These are phyloP conservation scores for Malus asiatica DNA, from an alignment of 306 rosid species.

Conservation along the genomic window DNA sequence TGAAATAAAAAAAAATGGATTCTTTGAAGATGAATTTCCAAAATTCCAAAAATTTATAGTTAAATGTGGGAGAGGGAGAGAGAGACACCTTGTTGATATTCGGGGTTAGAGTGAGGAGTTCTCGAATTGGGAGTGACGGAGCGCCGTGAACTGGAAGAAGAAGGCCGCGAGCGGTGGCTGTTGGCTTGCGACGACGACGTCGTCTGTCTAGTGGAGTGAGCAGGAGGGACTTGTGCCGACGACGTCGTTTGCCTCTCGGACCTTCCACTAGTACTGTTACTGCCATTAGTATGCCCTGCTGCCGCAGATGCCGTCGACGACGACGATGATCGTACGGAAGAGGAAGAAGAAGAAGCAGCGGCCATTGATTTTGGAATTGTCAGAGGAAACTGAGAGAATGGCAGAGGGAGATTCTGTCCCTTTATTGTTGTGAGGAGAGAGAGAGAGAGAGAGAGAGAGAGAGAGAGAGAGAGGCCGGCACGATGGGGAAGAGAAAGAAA, in stretches of 20 bases:
- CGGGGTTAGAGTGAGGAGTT: slow-evolving; percentile 30
- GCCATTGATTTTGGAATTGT: background rate
- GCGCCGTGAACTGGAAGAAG: slow-evolving; percentile 41
- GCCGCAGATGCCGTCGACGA: slow-evolving; percentile 4
- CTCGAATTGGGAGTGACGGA: slow-evolving; percentile 37
- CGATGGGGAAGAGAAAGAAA: slow-evolving; percentile 10
- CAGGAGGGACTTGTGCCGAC: slow-evolving; percentile 8
- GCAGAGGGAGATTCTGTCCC: background rate
- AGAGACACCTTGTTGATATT: slow-evolving; percentile 30
- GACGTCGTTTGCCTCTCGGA: slow-evolving; percentile 6
- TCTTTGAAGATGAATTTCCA: background rate
- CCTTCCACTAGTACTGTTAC: background rate
- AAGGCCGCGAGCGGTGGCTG: slow-evolving; percentile 25
- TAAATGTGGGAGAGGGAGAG: background rate
- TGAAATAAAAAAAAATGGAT: background rate
- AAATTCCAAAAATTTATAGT: background rate
- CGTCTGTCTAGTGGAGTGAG: slow-evolving; percentile 17
- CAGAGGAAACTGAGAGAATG: background rate
- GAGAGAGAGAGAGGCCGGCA: slow-evolving; percentile 37
- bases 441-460: no score
- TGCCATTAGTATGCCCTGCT: background rate
- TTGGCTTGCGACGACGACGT: background rate
- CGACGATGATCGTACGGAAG: slow-evolving; percentile 9
- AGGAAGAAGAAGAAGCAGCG: background rate
- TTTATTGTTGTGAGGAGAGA: background rate